Base-by-base conservation (phyloP, 106 monocot genomes). In the Dioscorea zingiberensis region DNA sequence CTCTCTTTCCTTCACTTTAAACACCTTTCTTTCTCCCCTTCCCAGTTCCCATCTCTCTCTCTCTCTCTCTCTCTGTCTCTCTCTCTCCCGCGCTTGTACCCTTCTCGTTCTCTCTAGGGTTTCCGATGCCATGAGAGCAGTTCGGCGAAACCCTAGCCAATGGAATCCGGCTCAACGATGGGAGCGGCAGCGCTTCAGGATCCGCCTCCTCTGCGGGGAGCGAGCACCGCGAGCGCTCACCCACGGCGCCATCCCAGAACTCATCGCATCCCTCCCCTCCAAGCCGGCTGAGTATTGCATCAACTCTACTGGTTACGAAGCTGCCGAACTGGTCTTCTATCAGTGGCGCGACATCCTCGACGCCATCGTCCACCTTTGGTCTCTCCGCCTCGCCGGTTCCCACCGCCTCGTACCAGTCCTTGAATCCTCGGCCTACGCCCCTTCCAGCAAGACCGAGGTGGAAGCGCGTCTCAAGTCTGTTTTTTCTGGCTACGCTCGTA, bases 331-430 rank as follows among this genome's bases (percentile, higher is more conserved):
- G 38, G 6, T 59, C 48, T 76, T 59, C 67, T 47, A 24, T 47
- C 1, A 22, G 15, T 47, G 73, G 64, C 2, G 4, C 7, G 69
- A 69, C 19, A 69, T 77, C 11, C 53, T 83, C 22, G 79, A 67
- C 9, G 79, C 75, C 11, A 48, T 63, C 13, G 7, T 65, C 8
- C 74, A 70, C 59, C 66, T 83, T 70, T 87, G 87, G 87, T 13
- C 58, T 47, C 69, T 55, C 47, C 65, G 82, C 46, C 74, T 87
- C 24, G 76, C 58, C 2, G 79, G 73, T 14, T 28, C 70, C 44
- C 79, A 73, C 73, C 44, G 14, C 23, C 75, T 80, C 3, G 27
- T 25, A 16, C 55, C 74, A 2, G 58, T 27, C 18, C 11, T 38
- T 38, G 38, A 38, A 10, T 78, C 17, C 14, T 38, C 38, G 38